phyloP scores from a whole-genome alignment of 257 asterid genomes.

The Ocimum tenuiflorum region DNA sequence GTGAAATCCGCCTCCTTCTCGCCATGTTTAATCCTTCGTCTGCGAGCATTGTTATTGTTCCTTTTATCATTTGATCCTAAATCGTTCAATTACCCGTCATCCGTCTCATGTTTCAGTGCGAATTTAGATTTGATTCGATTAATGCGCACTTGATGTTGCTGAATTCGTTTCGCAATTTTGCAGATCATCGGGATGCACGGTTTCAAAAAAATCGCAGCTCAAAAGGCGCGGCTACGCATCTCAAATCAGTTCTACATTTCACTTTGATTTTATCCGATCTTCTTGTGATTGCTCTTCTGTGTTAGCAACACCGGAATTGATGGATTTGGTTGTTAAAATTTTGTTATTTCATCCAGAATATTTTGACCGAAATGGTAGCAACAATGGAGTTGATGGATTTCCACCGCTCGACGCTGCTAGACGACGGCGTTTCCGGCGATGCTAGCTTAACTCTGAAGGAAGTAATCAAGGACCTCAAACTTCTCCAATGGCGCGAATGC shows the following conservation, averaged over 20 bases:
- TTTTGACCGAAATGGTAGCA: constrained; percentile 32
- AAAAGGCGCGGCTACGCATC: constrained; percentile 18
- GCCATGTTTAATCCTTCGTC: not conserved
- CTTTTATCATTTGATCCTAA: not conserved
- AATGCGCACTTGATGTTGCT: not conserved
- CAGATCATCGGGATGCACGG: constrained; percentile 41
- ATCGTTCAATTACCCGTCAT: not conserved
- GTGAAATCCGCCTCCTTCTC: constrained; percentile 9
- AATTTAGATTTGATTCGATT: not conserved
- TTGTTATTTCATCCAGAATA: constrained; percentile 28
- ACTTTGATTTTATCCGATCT: not conserved
- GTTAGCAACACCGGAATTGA: too few species aligned
- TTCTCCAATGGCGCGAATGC: constrained; percentile 65
- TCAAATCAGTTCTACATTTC: not conserved
- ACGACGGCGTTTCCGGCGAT: constrained; percentile 34
- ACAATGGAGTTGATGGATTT: constrained; percentile 47
- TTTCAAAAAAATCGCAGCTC: constrained; percentile 3
- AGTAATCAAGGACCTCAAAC: constrained; percentile 42
- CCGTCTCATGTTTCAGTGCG: not conserved
- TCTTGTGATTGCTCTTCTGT: not conserved
- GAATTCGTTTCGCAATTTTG: not conserved
- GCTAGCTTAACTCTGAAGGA: constrained; percentile 37
- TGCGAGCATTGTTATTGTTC: not conserved
- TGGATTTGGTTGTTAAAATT: not conserved
- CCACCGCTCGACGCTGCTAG: constrained; percentile 45